Percentiles rank a stretch among this genome's conserved stretches.
phyloP scores from a whole-genome alignment of 257 asterid species.

The Craterostigma plantagineum region DNA sequence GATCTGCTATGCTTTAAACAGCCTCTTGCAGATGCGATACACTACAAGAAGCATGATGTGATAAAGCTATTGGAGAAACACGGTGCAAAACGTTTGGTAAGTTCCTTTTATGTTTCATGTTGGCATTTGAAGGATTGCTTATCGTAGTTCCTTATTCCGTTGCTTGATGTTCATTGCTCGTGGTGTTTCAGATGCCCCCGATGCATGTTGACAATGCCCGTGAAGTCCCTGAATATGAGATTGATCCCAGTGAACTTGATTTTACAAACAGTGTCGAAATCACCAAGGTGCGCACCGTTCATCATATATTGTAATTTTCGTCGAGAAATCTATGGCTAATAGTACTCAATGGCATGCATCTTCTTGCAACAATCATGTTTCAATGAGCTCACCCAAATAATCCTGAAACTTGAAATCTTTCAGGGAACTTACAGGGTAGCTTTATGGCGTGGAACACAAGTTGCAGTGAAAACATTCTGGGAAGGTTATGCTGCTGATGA shows the following conservation, averaged over 20 bases:
- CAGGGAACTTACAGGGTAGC: constrained; percentile 81
- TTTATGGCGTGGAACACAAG: constrained; percentile 81
- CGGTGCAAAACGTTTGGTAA: constrained; percentile 60
- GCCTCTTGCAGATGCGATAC: constrained; percentile 89
- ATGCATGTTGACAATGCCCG: constrained; percentile 65
- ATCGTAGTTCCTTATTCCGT: constrained; percentile 1
- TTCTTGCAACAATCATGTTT: constrained; percentile 4
- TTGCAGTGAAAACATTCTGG: constrained; percentile 72
- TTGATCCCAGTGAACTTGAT: constrained; percentile 63
- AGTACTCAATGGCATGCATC: not conserved
- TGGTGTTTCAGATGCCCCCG: constrained; percentile 49
- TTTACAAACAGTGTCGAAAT: constrained; percentile 49
- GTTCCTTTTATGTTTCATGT: not conserved
- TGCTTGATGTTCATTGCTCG: constrained; percentile 3
- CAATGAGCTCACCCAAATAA: not conserved
- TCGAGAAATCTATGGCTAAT: not conserved
- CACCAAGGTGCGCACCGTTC: constrained; percentile 39
- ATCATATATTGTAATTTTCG: not conserved
- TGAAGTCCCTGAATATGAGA: constrained; percentile 90
- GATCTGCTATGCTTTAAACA: constrained; percentile 5
- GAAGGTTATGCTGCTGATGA: constrained; percentile 72
- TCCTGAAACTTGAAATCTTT: constrained; percentile 3
- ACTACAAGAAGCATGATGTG: constrained; percentile 64
- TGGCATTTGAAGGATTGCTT: not conserved
- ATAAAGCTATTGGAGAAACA: constrained; percentile 60